Evolutionary conservation across 116 monocot genomes (phyloP).

Genomic region (Papilionanthe hybrid): DNA sequence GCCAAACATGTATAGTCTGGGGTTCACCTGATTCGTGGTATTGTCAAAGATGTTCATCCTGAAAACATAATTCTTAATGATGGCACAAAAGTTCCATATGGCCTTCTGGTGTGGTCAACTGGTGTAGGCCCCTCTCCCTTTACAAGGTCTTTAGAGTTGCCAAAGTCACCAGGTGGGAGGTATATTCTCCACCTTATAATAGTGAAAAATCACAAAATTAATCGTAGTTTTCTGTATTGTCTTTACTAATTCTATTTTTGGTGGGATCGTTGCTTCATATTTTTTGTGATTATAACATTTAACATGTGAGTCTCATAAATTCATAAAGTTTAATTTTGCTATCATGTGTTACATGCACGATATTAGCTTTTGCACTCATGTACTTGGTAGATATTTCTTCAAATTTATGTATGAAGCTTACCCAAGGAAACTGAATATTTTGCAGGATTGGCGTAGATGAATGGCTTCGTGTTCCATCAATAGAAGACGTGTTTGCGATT

Average conservation of each 20-base stretch:
- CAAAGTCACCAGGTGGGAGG: constrained; percentile 72
- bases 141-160: constrained; percentile 36
- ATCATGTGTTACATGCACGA: neutral
- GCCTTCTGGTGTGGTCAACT: constrained; percentile 75
- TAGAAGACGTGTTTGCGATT: constrained; percentile 46
- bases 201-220: neutral
- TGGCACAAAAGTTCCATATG: constrained; percentile 73
- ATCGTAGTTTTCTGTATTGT: neutral
- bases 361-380: neutral
- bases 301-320: neutral
- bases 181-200: constrained; percentile 15
- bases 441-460: constrained; percentile 65
- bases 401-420: neutral
- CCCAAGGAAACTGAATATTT: neutral
- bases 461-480: constrained; percentile 60
- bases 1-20: constrained; percentile 46
- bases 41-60: constrained; percentile 62
- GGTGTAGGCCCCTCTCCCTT: constrained; percentile 72
- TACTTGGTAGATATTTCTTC: neutral
- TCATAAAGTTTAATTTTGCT: neutral
- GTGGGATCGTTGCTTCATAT: neutral
- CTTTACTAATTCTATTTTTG: neutral
- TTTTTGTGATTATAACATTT: neutral
- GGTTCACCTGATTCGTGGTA: constrained; percentile 55
- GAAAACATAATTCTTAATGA: constrained; percentile 53